These are phyloP conservation scores for Lepidium sativum DNA, from an alignment of 345 rosid genomes.

Conservation along the genomic window DNA sequence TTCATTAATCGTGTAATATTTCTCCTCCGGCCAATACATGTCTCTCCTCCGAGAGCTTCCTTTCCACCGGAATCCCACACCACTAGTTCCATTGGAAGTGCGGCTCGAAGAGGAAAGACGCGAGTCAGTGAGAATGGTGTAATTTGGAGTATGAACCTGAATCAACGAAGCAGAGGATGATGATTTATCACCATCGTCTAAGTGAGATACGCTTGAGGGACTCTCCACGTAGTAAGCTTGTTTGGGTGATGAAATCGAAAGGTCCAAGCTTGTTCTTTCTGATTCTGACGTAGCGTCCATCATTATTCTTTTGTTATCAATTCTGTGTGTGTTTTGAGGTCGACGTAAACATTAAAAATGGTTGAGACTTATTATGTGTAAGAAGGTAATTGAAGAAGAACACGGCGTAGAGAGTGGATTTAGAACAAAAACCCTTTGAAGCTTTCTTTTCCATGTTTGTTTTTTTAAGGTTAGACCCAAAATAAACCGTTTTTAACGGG, in stretches of 20 bases:
- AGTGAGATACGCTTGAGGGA: slow-evolving; percentile 63
- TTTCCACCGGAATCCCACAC: slow-evolving; percentile 40
- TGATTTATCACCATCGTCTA: slow-evolving; percentile 69
- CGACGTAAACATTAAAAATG: not conserved
- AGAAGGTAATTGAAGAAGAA: not conserved
- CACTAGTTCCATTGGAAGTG: slow-evolving; percentile 18
- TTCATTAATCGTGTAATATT: slow-evolving; percentile 61
- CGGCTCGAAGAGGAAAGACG: slow-evolving; percentile 31
- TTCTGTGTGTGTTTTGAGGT: not conserved
- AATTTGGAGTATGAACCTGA: slow-evolving; percentile 27
- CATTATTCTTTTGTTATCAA: slow-evolving; percentile 16
- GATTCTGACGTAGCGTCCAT: slow-evolving; percentile 62
- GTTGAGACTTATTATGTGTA: not conserved
- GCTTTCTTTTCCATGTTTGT: not conserved
- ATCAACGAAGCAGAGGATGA: slow-evolving; percentile 36
- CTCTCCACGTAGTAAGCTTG: slow-evolving; percentile 65
- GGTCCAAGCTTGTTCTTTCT: slow-evolving; percentile 59
- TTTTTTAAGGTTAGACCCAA: not conserved
- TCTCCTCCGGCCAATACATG: slow-evolving; percentile 70
- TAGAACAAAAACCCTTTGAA: slow-evolving; percentile 5
- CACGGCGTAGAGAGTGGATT: slow-evolving; percentile 6
- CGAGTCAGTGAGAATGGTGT: slow-evolving; percentile 24
- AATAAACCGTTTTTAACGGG: not conserved
- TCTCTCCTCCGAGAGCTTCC: slow-evolving; percentile 49
- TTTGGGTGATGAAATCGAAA: slow-evolving; percentile 74